phyloP scores from a whole-genome alignment of 768 basidiomycete genomes.

The Terana coerulea region DNA sequence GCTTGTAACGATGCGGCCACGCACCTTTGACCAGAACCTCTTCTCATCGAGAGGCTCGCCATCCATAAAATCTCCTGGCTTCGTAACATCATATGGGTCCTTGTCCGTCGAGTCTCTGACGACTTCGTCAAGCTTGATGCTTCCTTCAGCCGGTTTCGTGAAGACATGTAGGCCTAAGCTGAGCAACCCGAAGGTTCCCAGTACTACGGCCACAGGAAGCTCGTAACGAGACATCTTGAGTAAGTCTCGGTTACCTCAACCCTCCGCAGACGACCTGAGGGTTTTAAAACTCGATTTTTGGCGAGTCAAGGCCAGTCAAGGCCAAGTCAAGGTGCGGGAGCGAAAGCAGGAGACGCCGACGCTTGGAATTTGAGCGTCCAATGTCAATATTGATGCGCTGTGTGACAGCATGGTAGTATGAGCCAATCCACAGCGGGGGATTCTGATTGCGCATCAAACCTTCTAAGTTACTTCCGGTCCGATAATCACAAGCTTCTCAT shows the following conservation, averaged over 20 bases:
- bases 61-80: conserved; percentile 64
- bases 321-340: background rate
- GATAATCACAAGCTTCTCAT: too few species aligned
- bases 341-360: background rate
- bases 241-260: too few species aligned
- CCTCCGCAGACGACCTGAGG: too few species aligned
- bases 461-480: too few species aligned
- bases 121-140: conserved; percentile 41
- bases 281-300: background rate
- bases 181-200: conserved; percentile 39
- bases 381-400: too few species aligned
- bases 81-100: conserved; percentile 72
- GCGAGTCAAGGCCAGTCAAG: background rate
- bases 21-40: conserved; percentile 55
- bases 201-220: conserved; percentile 44
- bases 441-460: too few species aligned
- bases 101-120: conserved; percentile 22
- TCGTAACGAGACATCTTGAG: conserved; percentile 55
- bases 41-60: conserved; percentile 62
- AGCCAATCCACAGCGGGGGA: too few species aligned
- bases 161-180: conserved; percentile 44
- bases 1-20: conserved; percentile 13
- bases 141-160: conserved; percentile 40
- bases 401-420: too few species aligned
- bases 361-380: background rate